Evolutionary conservation across 2,329 filamentous ascomycete species (phyloP).

Genomic region (Gnomoniopsis smithogilvyi): DNA sequence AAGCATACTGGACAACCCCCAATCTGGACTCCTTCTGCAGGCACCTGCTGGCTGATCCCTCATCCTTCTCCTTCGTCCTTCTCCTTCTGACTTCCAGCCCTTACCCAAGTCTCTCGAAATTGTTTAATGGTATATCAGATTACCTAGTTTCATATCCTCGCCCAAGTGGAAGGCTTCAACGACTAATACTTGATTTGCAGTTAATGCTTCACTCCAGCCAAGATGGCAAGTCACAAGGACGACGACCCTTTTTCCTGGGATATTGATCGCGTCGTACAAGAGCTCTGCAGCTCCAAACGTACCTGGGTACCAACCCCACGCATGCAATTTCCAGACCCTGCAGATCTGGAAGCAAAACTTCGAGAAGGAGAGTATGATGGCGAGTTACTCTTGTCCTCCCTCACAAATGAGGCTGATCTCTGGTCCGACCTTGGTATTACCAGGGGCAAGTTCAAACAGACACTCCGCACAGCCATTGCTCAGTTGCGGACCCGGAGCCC

Average conservation of each 20-base stretch:
- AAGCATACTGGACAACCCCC: too few species aligned
- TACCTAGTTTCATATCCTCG: background rate
- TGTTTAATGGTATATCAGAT: background rate
- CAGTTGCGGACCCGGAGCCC: slow-evolving; percentile 51
- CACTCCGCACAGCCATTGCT: slow-evolving; percentile 55
- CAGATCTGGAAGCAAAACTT: slow-evolving; percentile 51
- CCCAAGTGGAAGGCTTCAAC: background rate
- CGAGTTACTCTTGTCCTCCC: slow-evolving; percentile 55
- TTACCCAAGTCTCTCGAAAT: background rate
- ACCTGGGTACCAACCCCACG: slow-evolving; percentile 41
- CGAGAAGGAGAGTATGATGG: slow-evolving; percentile 65
- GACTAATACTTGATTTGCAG: background rate
- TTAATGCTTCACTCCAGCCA: slow-evolving; percentile 1
- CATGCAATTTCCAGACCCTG: slow-evolving; percentile 47
- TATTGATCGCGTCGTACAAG: slow-evolving; percentile 61
- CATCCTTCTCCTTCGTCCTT: too few species aligned
- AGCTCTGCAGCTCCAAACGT: slow-evolving; percentile 56
- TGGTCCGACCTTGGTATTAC: slow-evolving; percentile 53
- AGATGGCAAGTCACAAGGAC: slow-evolving; percentile 30
- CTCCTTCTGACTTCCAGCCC: too few species aligned
- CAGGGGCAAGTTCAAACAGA: slow-evolving; percentile 54
- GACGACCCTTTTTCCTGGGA: slow-evolving; percentile 75
- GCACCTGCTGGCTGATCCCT: too few species aligned
- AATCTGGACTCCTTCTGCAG: too few species aligned
- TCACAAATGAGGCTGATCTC: slow-evolving; percentile 48